Conservation (phyloP, 2,329 filamentous ascomycete species). For the Falciphora oryzae region DNA sequence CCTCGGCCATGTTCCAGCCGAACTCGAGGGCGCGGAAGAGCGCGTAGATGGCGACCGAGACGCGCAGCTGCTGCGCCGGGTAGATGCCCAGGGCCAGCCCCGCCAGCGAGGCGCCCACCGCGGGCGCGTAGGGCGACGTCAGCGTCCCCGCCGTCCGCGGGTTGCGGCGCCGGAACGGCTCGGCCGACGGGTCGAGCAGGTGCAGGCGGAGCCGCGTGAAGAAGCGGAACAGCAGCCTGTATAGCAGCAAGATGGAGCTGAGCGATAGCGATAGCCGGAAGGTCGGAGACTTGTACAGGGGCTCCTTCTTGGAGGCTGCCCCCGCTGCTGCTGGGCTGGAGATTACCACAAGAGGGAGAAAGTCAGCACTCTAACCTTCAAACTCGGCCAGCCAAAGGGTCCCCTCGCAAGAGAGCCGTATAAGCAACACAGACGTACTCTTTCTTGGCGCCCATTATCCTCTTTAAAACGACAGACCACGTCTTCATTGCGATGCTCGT, state of each 20-base stretch:
- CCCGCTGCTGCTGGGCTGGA: constrained; percentile 17
- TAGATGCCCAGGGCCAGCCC: constrained; percentile 77
- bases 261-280: constrained; percentile 76
- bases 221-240: constrained; percentile 86
- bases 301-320: constrained; percentile 35
- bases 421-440: constrained; percentile 31
- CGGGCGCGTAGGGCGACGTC: constrained; percentile 78
- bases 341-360: background rate
- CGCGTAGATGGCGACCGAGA: constrained; percentile 76
- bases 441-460: constrained; percentile 37
- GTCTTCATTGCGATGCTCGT: constrained; percentile 59
- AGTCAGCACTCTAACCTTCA: no score
- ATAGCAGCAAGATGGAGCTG: constrained; percentile 74
- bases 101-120: constrained; percentile 83
- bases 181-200: constrained; percentile 72
- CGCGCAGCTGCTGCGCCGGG: constrained; percentile 58
- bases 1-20: constrained; percentile 75
- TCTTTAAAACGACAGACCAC: constrained; percentile 47
- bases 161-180: constrained; percentile 77
- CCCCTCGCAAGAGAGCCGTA: background rate
- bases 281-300: constrained; percentile 60
- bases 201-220: constrained; percentile 73
- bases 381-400: no score
- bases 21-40: constrained; percentile 81
- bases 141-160: constrained; percentile 68